Conservation (phyloP, 208 protist genomes). For the Phytomonas sp. region DNA sequence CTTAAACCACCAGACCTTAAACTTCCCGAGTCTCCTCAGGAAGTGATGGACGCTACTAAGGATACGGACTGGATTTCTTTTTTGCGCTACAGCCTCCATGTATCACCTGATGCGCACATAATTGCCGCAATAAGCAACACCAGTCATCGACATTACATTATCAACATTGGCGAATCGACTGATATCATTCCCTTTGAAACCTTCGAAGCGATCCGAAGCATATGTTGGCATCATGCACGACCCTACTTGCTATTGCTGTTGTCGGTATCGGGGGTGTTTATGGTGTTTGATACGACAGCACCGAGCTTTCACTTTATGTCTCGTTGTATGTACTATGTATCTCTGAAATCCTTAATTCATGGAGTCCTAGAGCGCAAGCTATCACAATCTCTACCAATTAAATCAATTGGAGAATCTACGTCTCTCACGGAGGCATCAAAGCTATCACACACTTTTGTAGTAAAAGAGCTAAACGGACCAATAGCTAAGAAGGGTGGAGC, state of each 20-base stretch:
- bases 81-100: slow-evolving; percentile 39
- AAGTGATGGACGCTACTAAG: background rate
- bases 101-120: slow-evolving; percentile 36
- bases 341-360: background rate
- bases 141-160: slow-evolving; percentile 42
- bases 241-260: slow-evolving; percentile 41
- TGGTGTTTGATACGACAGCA: slow-evolving; percentile 24
- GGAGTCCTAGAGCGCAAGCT: background rate
- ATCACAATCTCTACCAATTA: background rate
- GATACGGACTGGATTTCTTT: slow-evolving; percentile 1
- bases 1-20: background rate
- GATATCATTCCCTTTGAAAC: slow-evolving; percentile 53
- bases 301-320: background rate
- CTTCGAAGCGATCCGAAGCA: slow-evolving; percentile 36
- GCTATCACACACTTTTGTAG: background rate
- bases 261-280: slow-evolving; percentile 30
- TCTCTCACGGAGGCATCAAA: background rate
- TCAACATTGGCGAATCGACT: slow-evolving; percentile 34
- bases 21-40: background rate
- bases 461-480: background rate
- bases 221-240: slow-evolving; percentile 48
- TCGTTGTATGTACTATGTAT: background rate
- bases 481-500: background rate
- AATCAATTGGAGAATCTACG: background rate
- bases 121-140: slow-evolving; percentile 54